A percentile compares a stretch with the other conserved stretches of the same genome.
Evolutionary conservation across 192 early-diverging fungal genomes (phyloP).

Genomic region (Coemansia sp.): DNA sequence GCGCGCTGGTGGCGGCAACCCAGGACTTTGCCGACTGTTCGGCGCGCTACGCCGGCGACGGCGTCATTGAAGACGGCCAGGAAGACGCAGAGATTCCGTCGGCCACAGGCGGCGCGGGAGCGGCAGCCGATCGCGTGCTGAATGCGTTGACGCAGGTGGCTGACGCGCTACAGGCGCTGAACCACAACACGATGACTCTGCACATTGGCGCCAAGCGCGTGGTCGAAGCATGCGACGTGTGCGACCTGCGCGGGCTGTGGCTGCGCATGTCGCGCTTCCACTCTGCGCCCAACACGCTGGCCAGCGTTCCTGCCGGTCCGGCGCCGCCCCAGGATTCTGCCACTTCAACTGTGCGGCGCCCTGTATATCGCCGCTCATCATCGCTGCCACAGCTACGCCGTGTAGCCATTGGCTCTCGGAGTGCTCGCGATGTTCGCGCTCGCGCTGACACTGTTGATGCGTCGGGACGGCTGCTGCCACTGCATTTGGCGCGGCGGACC

Average conservation of each 20-base stretch:
- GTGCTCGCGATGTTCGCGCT: constrained; percentile 15
- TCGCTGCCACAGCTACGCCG: constrained; percentile 49
- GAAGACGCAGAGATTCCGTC: constrained; percentile 34
- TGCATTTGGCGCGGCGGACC: constrained; percentile 38
- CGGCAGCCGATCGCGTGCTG: constrained; percentile 25
- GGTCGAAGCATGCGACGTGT: constrained; percentile 51
- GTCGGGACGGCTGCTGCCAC: constrained; percentile 24
- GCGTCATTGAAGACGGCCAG: constrained; percentile 10
- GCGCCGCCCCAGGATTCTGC: neutral
- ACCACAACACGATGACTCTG: constrained; percentile 52
- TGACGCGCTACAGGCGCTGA: constrained; percentile 43
- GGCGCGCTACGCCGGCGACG: constrained; percentile 10
- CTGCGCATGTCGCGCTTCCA: constrained; percentile 46
- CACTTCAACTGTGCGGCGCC: constrained; percentile 8
- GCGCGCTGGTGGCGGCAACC: constrained; percentile 42
- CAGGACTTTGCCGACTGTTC: constrained; percentile 51
- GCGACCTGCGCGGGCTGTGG: constrained; percentile 53
- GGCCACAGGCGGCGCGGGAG: neutral
- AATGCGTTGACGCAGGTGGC: constrained; percentile 21
- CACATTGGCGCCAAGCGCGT: constrained; percentile 54
- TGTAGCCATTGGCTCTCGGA: neutral
- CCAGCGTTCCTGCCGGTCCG: constrained; percentile 48
- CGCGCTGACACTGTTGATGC: constrained; percentile 50
- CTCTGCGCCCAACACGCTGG: constrained; percentile 26
- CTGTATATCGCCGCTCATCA: constrained; percentile 39